Conservation (phyloP, 768 basidiomycete species). For the Tylopilus subfusipes region DNA sequence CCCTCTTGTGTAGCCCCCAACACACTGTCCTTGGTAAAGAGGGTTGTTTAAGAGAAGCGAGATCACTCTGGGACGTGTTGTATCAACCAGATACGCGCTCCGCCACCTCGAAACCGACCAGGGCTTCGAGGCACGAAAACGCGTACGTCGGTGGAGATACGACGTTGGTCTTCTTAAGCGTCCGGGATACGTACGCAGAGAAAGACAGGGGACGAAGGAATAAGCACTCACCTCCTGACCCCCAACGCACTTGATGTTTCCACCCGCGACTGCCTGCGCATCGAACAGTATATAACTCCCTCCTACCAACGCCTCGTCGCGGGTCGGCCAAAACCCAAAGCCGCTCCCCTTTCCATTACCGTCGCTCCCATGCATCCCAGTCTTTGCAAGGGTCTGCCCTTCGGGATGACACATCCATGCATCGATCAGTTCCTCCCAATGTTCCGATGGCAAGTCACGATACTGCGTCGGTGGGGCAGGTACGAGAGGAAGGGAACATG, state of each 20-base stretch:
- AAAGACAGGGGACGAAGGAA: constrained; percentile 1
- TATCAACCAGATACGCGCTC: constrained; percentile 72
- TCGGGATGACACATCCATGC: constrained; percentile 98
- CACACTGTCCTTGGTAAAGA: constrained; percentile 63
- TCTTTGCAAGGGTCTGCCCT: constrained; percentile 62
- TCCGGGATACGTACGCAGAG: constrained; percentile 39
- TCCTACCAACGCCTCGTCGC: constrained; percentile 76
- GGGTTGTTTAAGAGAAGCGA: constrained; percentile 80
- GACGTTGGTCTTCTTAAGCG: constrained; percentile 92
- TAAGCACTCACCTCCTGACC: constrained; percentile 47
- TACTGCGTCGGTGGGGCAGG: constrained; percentile 55
- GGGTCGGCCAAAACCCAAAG: constrained; percentile 76
- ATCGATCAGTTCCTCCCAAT: constrained; percentile 96
- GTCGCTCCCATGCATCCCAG: constrained; percentile 22
- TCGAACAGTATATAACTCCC: constrained; percentile 86
- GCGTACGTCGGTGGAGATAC: constrained; percentile 57
- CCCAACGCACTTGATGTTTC: constrained; percentile 21
- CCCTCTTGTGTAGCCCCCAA: constrained; percentile 87
- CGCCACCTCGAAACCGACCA: constrained; percentile 44
- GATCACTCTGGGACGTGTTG: constrained; percentile 82
- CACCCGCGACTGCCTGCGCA: constrained; percentile 47
- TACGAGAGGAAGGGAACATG: constrained; percentile 71
- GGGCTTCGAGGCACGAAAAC: constrained; percentile 47
- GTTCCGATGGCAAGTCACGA: constrained; percentile 88
- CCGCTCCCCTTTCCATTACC: constrained; percentile 17